These are phyloP conservation scores for Pistacia integerrima DNA, from an alignment of 345 rosid genomes.

Conservation along the genomic window DNA sequence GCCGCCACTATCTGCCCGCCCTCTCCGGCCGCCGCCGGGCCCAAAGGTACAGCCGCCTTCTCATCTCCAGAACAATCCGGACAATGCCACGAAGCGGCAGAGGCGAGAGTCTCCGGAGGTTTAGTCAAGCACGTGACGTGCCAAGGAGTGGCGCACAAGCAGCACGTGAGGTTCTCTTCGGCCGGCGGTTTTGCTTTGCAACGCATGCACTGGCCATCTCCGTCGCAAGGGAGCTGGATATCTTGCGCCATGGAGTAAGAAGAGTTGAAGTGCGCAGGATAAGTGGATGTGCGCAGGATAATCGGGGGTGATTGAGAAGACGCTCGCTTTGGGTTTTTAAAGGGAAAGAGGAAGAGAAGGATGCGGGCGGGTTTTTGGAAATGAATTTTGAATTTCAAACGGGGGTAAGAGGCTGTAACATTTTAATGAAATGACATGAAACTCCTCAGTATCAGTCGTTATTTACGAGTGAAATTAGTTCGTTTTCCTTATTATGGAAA, in stretches of 20 bases:
- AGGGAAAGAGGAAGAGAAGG: not conserved
- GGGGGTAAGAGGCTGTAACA: not conserved
- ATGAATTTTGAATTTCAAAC: slow-evolving; percentile 8
- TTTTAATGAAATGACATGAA: too few relatives aligned
- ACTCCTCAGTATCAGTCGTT: slow-evolving; percentile 19
- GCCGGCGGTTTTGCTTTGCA: slow-evolving; percentile 43
- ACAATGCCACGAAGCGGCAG: slow-evolving; percentile 44
- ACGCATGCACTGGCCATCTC: slow-evolving; percentile 56
- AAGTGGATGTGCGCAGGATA: not conserved
- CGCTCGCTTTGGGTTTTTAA: slow-evolving; percentile 6
- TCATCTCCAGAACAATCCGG: slow-evolving; percentile 52
- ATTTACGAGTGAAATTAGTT: too few relatives aligned
- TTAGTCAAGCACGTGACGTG: slow-evolving; percentile 48
- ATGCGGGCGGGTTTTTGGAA: slow-evolving; percentile 1
- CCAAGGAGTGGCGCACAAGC: slow-evolving; percentile 65
- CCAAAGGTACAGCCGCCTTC: slow-evolving; percentile 2
- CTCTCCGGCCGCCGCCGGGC: not conserved
- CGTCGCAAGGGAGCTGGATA: slow-evolving; percentile 58
- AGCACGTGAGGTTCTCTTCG: slow-evolving; percentile 51
- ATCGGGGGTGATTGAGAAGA: too few relatives aligned
- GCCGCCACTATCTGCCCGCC: slow-evolving; percentile 45
- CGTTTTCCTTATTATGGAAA: too few relatives aligned
- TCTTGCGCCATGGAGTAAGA: slow-evolving; percentile 32
- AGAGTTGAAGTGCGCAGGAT: not conserved
- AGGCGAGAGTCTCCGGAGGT: slow-evolving; percentile 40